These are phyloP conservation scores for Umbelopsis sp. DNA, from an alignment of 192 early-diverging fungal genomes.

Conservation along the genomic window DNA sequence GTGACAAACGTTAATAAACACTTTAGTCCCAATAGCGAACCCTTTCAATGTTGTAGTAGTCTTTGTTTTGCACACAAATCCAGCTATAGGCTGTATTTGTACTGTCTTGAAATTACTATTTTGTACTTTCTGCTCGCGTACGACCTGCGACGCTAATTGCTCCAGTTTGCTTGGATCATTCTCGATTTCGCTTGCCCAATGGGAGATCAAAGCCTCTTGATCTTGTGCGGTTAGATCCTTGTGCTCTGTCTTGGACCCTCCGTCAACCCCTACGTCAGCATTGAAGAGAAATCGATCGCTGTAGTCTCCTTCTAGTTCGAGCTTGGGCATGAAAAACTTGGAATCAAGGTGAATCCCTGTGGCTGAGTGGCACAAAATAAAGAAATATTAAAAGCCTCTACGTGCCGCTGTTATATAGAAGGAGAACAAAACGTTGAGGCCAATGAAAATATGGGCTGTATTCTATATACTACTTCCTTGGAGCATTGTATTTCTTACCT, in stretches of 20 bases:
- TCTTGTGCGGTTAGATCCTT: constrained; percentile 12
- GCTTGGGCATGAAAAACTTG: not conserved
- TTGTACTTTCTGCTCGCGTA: not conserved
- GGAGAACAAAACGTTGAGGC: no score
- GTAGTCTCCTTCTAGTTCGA: not conserved
- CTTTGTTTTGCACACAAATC: constrained; percentile 26
- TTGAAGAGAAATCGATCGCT: not conserved
- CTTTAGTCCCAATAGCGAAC: constrained; percentile 27
- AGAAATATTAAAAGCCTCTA: no score
- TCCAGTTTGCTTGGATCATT: constrained; percentile 22
- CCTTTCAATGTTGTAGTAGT: not conserved
- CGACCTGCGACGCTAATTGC: not conserved
- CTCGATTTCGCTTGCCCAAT: constrained; percentile 10
- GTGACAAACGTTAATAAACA: constrained; percentile 73
- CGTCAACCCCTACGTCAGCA: not conserved
- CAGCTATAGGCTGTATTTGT: constrained; percentile 21
- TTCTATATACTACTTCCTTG: no score
- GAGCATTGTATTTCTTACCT: no score
- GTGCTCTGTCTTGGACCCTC: not conserved
- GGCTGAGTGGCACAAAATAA: no score
- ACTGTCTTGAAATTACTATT: not conserved
- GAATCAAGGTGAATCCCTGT: no score
- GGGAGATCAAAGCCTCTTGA: constrained; percentile 6
- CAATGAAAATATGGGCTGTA: no score
- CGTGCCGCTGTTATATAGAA: no score